Conservation (phyloP, 139 green algal genomes). For the Tetradesmus obliquus region DNA sequence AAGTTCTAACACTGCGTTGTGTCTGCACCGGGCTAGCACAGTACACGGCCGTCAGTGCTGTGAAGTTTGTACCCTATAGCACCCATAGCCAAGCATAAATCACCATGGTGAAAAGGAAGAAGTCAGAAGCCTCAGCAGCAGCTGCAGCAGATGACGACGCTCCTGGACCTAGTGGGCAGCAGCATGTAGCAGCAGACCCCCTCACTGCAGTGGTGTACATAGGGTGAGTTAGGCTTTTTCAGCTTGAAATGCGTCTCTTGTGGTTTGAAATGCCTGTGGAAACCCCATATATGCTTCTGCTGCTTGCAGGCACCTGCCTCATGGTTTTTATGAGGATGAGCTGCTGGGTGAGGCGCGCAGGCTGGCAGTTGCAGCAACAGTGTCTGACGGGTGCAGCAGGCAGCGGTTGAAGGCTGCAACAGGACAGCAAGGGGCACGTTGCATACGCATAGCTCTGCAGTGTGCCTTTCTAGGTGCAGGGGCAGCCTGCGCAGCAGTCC, state of each 20-base stretch:
- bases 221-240: conserved; percentile 50
- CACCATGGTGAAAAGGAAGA: conserved; percentile 7
- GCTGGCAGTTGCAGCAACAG: background rate
- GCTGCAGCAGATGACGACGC: background rate
- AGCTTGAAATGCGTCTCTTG: too few relatives aligned
- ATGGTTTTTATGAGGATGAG: conserved; percentile 94
- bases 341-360: conserved; percentile 75
- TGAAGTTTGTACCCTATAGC: background rate
- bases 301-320: conserved; percentile 83
- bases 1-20: background rate
- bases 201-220: conserved; percentile 66
- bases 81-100: background rate
- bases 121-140: background rate
- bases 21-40: background rate
- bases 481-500: background rate
- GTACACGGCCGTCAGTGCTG: background rate
- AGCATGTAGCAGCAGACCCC: background rate
- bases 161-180: conserved; percentile 16
- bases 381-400: too few relatives aligned
- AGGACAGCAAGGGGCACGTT: background rate
- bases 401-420: background rate
- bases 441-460: background rate
- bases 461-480: background rate
- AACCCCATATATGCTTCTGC: background rate
- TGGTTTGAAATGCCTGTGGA: background rate